phyloP scores from a whole-genome alignment of 1,284 basidiomycete species.

The Exobasidium cylindrosporum region DNA sequence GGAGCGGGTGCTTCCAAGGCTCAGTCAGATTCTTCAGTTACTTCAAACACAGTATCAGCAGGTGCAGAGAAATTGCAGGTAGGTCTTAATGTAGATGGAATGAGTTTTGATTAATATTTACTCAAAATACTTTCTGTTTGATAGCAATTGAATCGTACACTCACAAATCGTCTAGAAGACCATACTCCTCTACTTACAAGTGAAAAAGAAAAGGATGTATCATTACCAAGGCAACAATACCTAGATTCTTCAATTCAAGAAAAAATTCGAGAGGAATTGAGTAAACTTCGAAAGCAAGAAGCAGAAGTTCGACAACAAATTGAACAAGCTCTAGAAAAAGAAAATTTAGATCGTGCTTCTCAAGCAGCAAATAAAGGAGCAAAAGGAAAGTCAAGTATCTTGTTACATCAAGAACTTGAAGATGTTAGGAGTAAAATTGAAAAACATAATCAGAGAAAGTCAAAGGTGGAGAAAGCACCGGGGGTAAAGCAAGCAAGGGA shows the following conservation, averaged over 20 bases:
- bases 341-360: constrained; percentile 37
- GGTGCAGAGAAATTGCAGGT: constrained; percentile 6
- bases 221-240: constrained; percentile 27
- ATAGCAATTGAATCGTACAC: neutral
- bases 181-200: neutral
- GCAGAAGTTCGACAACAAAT: constrained; percentile 44
- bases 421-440: constrained; percentile 64
- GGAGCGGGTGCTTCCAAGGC: constrained; percentile 8
- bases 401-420: constrained; percentile 46
- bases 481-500: constrained; percentile 64
- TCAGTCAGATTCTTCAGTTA: neutral
- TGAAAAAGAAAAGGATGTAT: neutral
- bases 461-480: constrained; percentile 60
- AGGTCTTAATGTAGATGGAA: too few species aligned
- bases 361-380: constrained; percentile 32
- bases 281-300: constrained; percentile 43
- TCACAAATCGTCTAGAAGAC: neutral
- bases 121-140: too few species aligned
- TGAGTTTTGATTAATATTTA: too few species aligned
- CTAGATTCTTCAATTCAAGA: constrained; percentile 45
- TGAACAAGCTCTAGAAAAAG: constrained; percentile 48
- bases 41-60: neutral
- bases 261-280: constrained; percentile 48
- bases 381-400: constrained; percentile 42
- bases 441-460: constrained; percentile 65